Evolutionary conservation across 2,329 filamentous ascomycete genomes (phyloP).

Genomic region (Aspergillus sergii): DNA sequence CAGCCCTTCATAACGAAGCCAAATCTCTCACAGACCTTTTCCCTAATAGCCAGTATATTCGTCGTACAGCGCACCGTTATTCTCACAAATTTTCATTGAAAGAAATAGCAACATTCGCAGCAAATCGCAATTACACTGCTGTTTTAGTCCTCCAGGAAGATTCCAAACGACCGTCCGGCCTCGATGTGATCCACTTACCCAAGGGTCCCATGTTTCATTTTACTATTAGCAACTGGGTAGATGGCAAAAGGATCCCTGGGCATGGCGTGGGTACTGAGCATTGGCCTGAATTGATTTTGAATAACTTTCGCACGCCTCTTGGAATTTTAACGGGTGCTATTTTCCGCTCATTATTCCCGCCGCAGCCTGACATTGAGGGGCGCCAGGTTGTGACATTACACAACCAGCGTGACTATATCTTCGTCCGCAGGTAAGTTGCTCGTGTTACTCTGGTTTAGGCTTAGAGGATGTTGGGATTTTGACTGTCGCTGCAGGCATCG

Average conservation of each 20-base stretch:
- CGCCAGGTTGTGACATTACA: conserved; percentile 90
- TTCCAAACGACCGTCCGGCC: conserved; percentile 76
- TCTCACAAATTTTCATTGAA: conserved; percentile 88
- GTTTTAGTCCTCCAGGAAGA: conserved; percentile 88
- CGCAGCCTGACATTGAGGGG: conserved; percentile 79
- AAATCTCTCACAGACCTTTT: conserved; percentile 77
- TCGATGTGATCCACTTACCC: conserved; percentile 84
- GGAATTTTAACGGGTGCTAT: conserved; percentile 85
- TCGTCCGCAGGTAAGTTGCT: conserved; percentile 62
- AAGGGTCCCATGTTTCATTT: conserved; percentile 91
- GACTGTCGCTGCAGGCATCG: conserved; percentile 62
- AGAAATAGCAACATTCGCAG: conserved; percentile 85
- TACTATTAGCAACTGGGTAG: conserved; percentile 84
- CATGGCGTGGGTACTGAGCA: conserved; percentile 90
- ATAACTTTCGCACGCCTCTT: conserved; percentile 92
- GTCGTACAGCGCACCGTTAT: conserved; percentile 79
- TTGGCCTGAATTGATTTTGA: conserved; percentile 85
- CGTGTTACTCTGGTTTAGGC: not conserved
- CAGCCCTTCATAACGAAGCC: conserved; percentile 82
- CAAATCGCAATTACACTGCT: conserved; percentile 79
- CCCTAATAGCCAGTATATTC: conserved; percentile 79
- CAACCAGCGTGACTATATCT: conserved; percentile 96
- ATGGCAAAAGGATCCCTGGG: conserved; percentile 82
- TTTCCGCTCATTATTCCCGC: conserved; percentile 78
- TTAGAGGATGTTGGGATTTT: not conserved